A percentile compares a stretch with the other conserved stretches of the same genome.
Conservation (phyloP, 139 green algal genomes). For the Medakamo hakoo region DNA sequence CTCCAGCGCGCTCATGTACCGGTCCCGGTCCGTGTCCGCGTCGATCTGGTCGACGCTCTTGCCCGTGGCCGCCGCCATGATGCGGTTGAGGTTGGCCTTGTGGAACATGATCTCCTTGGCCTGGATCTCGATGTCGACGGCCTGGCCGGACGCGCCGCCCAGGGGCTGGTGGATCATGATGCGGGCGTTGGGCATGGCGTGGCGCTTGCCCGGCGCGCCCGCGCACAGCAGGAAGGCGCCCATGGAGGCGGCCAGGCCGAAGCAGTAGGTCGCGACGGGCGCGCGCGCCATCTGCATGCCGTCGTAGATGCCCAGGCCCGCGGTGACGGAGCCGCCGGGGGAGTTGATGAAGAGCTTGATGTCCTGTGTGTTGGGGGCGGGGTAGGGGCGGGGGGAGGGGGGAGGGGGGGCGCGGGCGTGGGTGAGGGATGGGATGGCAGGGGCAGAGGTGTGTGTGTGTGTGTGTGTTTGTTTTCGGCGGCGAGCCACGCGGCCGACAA, state of each 20-base stretch:
- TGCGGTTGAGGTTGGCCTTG: constrained; percentile 94
- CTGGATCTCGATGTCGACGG: constrained; percentile 82
- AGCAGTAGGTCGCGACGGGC: constrained; percentile 78
- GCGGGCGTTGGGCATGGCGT: constrained; percentile 92
- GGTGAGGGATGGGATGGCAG: too few species aligned
- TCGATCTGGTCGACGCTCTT: constrained; percentile 78
- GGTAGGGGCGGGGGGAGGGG: too few species aligned
- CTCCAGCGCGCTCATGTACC: constrained; percentile 96
- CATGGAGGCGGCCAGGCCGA: constrained; percentile 97
- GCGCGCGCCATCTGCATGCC: constrained; percentile 70
- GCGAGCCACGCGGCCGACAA: too few species aligned
- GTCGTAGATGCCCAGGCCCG: constrained; percentile 98
- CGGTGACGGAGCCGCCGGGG: constrained; percentile 90
- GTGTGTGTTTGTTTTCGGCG: too few species aligned
- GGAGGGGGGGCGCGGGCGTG: too few species aligned
- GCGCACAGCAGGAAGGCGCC: constrained; percentile 92
- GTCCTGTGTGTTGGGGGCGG: constrained; percentile 31
- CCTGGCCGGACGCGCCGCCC: constrained; percentile 78
- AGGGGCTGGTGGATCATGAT: constrained; percentile 99
- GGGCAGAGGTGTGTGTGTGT: too few species aligned
- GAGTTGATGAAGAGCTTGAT: constrained; percentile 99
- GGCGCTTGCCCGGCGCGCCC: constrained; percentile 80
- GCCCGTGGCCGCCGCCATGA: constrained; percentile 82
- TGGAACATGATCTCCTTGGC: constrained; percentile 99
- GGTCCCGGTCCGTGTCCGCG: constrained; percentile 91